Evolutionary conservation across 495 filamentous ascomycete genomes (phyloP).

Genomic region (Acidiella bohemica): DNA sequence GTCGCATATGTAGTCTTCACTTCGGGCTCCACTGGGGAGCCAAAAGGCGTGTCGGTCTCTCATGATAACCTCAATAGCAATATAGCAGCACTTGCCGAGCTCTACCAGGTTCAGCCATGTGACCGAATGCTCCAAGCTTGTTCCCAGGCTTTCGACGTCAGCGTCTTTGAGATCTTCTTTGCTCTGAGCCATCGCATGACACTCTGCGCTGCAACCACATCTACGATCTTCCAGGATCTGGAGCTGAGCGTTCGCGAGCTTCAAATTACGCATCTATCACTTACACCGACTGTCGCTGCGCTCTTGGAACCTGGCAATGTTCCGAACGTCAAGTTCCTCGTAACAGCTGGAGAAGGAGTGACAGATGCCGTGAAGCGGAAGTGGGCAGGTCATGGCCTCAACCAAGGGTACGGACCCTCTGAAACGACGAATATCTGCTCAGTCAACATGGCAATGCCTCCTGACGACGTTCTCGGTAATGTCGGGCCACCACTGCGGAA

Average conservation of each 20-base stretch:
- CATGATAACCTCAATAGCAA: constrained; percentile 56
- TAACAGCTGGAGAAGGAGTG: constrained; percentile 58
- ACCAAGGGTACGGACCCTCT: constrained; percentile 59
- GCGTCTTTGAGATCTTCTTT: constrained; percentile 72
- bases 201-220: constrained; percentile 53
- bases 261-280: constrained; percentile 56
- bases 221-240: constrained; percentile 50
- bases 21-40: constrained; percentile 50
- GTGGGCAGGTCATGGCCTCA: constrained; percentile 55
- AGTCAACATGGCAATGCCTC: constrained; percentile 35
- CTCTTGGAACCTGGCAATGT: constrained; percentile 47
- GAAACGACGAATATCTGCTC: constrained; percentile 69
- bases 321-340: constrained; percentile 50
- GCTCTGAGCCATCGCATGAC: constrained; percentile 46
- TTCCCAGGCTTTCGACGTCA: constrained; percentile 62
- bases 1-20: constrained; percentile 47
- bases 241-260: constrained; percentile 44
- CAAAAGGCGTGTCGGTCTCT: constrained; percentile 59
- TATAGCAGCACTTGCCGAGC: constrained; percentile 40
- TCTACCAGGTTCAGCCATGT: constrained; percentile 40
- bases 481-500: constrained; percentile 55
- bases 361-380: constrained; percentile 47
- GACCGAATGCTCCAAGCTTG: constrained; percentile 56
- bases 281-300: constrained; percentile 66
- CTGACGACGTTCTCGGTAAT: constrained; percentile 37